Evolutionary conservation across 176 grass and related monocot genomes (phyloP), one percentile per base, ranked within the genome.

Genomic region (Lolium perenne): DNA sequence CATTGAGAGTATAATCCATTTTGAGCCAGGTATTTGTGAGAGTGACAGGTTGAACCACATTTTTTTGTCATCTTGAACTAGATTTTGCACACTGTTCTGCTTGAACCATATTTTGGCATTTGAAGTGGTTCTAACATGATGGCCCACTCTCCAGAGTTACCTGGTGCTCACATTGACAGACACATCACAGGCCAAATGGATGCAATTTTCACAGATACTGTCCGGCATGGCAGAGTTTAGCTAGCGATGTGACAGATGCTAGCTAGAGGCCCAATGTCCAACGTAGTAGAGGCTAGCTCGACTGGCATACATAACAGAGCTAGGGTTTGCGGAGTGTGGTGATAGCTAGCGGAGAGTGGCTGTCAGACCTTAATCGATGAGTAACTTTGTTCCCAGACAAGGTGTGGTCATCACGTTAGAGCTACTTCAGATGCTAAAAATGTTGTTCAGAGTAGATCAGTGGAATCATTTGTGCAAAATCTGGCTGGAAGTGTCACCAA

Each of bases 391-490:
- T 8, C 71, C 40, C 11, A 47, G n/a, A 73, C 21, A 21, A 48
- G 70, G 70, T 73, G 70, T 48, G 70, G 11, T 20, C 70, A 73
- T 73, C 70, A 73, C 20, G 0, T 74, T 47, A 49, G 71, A 74
- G 46, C n/a, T 74, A 74, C 12, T 7, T 74, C 43, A 23, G 46
- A 15, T 74, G 43, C 43, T 74, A 74, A 74, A 48, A 25, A 4
- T 73, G 70, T 25, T 73, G 21, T 16, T 49, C 45, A 26, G 13
- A 74, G 32, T 35, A 35, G 32, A 35, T 35, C 2, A 35, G 7
- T 74, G 71, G 71, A 74, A 48, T 8, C 13, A 13, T 74, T 50
- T 50, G 21, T 50, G 46, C 71, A 74, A 74, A 74, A 73, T 71
- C 69, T 46, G 38, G 10, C 46, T 71, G 10, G 7, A 22, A 71